Evolutionary conservation across 139 green algal species (phyloP).

Genomic region (Desmodesmus armatus): DNA sequence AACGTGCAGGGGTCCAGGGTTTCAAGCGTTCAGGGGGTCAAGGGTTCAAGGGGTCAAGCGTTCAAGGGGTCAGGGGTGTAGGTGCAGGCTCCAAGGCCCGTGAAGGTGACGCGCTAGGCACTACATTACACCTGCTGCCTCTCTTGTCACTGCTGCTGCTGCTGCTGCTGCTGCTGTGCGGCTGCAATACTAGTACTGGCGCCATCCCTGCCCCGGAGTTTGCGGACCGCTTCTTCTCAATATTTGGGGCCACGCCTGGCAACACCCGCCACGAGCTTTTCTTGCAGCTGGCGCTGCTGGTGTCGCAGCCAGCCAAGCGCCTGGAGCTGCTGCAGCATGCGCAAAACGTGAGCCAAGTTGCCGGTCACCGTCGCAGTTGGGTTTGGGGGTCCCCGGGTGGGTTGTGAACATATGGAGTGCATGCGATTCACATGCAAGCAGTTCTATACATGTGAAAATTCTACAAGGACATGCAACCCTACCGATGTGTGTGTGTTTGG

Average conservation of each 20-base stretch:
- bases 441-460: no score
- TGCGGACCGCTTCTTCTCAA: constrained; percentile 49
- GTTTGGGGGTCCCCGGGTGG: no score
- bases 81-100: no score
- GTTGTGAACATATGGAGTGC: no score
- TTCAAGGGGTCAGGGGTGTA: no score
- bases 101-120: no score
- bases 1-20: no score
- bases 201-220: constrained; percentile 49
- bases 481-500: no score
- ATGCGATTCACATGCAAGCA: no score
- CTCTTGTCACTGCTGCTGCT: background rate
- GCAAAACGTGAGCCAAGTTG: constrained; percentile 20
- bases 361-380: background rate
- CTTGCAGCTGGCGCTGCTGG: constrained; percentile 56
- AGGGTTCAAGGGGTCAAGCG: no score
- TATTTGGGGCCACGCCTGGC: constrained; percentile 29
- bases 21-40: no score
- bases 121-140: background rate
- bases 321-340: constrained; percentile 49
- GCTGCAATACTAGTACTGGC: constrained; percentile 42
- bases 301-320: constrained; percentile 31
- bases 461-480: no score
- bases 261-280: constrained; percentile 44
- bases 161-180: background rate